Percentiles rank a stretch among this genome's conserved stretches.
Conservation (phyloP, 805 yeast genomes). For the Saccharomycopsis schoenii region DNA sequence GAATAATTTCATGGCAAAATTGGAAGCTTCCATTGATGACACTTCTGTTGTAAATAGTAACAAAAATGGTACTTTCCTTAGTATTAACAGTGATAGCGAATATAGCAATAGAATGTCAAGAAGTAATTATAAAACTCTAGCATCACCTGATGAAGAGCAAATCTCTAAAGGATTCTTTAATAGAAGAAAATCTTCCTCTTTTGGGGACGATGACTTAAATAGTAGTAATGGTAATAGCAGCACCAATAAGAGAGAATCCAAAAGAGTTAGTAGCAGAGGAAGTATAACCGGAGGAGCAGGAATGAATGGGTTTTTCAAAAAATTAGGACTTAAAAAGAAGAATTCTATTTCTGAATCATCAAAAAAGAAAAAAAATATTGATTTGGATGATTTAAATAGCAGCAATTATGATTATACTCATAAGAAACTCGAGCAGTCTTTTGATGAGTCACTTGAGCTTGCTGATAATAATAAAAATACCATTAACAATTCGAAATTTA, state of each 20-base stretch:
- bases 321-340: conserved; percentile 15
- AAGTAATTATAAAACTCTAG: conserved; percentile 7
- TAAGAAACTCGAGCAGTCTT: neutral
- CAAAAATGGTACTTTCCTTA: neutral
- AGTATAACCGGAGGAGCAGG: conserved; percentile 14
- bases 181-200: neutral
- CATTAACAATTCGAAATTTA: neutral
- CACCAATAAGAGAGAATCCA: neutral
- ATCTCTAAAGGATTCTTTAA: neutral
- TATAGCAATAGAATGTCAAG: conserved; percentile 5
- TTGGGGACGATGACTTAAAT: neutral
- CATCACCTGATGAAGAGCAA: neutral
- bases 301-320: conserved; percentile 13
- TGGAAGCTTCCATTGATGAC: conserved; percentile 18
- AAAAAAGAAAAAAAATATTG: neutral
- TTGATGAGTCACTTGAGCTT: neutral
- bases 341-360: neutral
- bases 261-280: neutral
- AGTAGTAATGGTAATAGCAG: neutral
- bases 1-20: conserved; percentile 15
- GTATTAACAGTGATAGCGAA: neutral
- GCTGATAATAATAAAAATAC: neutral
- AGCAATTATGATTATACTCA: neutral
- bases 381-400: neutral
- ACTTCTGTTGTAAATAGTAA: conserved; percentile 5